Evolutionary conservation across 2,329 filamentous ascomycete genomes (phyloP).

Genomic region (Juglanconis sp.): DNA sequence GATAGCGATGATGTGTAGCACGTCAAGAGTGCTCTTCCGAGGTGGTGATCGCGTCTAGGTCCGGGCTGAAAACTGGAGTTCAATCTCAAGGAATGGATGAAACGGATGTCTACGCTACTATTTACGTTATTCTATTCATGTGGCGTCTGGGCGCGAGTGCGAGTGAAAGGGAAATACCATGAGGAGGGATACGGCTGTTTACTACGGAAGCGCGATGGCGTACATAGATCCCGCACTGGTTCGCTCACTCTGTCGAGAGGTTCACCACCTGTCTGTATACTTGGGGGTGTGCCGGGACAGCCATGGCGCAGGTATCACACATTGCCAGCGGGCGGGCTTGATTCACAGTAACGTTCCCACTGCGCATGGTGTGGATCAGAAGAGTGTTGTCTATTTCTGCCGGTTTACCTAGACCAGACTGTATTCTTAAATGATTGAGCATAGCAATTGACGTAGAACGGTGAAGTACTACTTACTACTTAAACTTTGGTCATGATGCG

Average conservation of each 20-base stretch:
- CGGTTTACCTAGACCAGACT: not conserved
- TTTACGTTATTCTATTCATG: constrained; percentile 12
- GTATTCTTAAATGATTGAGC: not conserved
- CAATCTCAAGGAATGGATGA: not conserved
- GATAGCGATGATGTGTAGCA: constrained; percentile 12
- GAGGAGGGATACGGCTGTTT: constrained; percentile 5
- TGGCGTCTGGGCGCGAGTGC: constrained; percentile 13
- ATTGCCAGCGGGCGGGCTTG: not conserved
- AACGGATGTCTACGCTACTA: not conserved
- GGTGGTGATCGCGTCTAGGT: not conserved
- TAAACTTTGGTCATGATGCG: not conserved
- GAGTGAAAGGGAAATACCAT: constrained; percentile 18
- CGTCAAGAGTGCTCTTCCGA: not conserved
- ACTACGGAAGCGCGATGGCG: not conserved
- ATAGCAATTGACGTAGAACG: not conserved
- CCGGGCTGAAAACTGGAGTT: constrained; percentile 10
- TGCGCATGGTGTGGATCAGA: not conserved
- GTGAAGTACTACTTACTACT: no score
- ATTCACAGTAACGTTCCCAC: not conserved
- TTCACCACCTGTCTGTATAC: not conserved
- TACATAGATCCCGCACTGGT: not conserved
- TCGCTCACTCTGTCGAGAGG: not conserved
- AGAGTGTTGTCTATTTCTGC: not conserved
- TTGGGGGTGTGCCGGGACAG: not conserved
- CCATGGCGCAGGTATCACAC: not conserved